Conservation (phyloP, 177 flowering plant species). For the Vitis hybrid region DNA sequence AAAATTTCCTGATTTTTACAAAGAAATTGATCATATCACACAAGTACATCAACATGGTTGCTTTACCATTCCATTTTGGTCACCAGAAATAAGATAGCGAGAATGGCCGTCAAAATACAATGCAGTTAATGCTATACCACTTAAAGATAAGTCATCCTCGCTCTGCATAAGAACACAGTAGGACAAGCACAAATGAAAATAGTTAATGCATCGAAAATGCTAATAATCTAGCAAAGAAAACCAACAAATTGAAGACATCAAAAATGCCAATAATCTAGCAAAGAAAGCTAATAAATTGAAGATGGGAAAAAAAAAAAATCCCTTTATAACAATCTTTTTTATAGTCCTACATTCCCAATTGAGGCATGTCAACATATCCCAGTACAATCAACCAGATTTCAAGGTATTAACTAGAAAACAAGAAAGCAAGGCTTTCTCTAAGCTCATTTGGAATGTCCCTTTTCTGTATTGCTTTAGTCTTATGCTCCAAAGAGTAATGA, state of each 20-base stretch:
- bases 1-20: background rate
- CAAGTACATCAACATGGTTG: constrained; percentile 12
- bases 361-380: background rate
- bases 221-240: background rate
- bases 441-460: background rate
- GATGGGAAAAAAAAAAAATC: background rate
- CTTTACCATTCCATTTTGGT: constrained; percentile 80
- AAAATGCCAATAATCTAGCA: constrained; percentile 1
- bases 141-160: constrained; percentile 59
- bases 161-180: constrained; percentile 42
- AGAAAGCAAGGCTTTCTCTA: background rate
- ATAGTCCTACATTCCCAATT: background rate
- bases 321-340: background rate
- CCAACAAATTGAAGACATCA: background rate
- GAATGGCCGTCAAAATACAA: constrained; percentile 52
- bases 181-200: background rate
- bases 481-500: background rate
- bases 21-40: background rate
- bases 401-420: background rate
- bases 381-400: background rate
- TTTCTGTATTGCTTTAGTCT: background rate
- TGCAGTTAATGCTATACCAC: constrained; percentile 71
- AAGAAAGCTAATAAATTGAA: constrained; percentile 2
- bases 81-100: constrained; percentile 82
- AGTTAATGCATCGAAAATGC: background rate